Evolutionary conservation across 2,329 filamentous ascomycete species (phyloP), one percentile per base, ranked within the genome.

Genomic region (Paecilomyces dactylethromorphus): DNA sequence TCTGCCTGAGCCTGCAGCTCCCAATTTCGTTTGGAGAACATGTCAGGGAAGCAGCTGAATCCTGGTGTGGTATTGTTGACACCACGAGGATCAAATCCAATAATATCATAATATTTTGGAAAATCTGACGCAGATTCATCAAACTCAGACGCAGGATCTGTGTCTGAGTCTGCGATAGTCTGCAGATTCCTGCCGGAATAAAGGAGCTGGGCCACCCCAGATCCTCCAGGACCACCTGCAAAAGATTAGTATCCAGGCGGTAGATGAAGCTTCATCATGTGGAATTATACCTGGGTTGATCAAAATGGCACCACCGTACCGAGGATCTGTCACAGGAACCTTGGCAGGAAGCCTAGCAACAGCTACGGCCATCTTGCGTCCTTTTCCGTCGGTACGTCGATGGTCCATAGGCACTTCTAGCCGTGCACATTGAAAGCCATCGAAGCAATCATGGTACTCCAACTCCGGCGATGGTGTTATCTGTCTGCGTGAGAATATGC

Each of bases 391-490:
- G 0, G 66, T 64, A 3, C 68, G 67, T 32, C 77, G 72, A 68
- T 77, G 80, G 63, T 78, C 78, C 66, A 83, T 74, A 0, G 81
- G 81, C 0, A 82, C 73, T 53, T 77, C 69, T 3, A 84, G 67
- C 5, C 77, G 72, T n/a, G 81, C 78, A 60, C 81, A 83, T 62
- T 80, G 72, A 57, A 78, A 78, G 3, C 70, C 74, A 58, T 72
- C 71, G 58, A 76, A 80, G 66, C 81, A 82, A 39, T 71, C 65
- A 59, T 69, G 64, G 54, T 76, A 77, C n/a, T 70, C 57, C 7
- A 77, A 64, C 4, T 63, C 61, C 5, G 60, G 35, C 0, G 71
- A 74, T 1, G 74, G 66, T 2, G 55, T 58, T 18, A 71, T 66
- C 59, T 72, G 58, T 58, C 29, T 1, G 21, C 26, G 12, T 56